Evolutionary conservation across 2,329 filamentous ascomycete species (phyloP), one percentile per base, ranked within the genome.

Genomic region (Rosellinia necatrix): DNA sequence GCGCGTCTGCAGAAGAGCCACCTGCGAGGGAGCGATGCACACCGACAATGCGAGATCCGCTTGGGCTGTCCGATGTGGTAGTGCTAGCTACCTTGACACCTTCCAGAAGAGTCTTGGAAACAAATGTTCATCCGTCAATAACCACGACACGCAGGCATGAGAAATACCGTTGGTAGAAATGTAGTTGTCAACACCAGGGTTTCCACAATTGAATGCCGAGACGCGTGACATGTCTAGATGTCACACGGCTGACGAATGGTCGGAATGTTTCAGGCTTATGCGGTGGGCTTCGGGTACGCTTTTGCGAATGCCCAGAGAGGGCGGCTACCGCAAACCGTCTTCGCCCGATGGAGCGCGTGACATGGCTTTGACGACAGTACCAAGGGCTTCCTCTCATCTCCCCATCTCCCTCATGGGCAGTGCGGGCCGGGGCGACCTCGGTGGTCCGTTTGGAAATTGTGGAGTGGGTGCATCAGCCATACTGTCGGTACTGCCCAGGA

Each of bases 401-500:
- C 27, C 40, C 19, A 15, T 40, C 42, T 5, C 13, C 9, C 9
- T 35, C 35, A 5, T 42, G 15, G 35, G 56, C 12, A 30, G 19
- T 30, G 37, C 37, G 42, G 30, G 24, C 35, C 44, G 34, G 51
- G 25, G 49, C 40, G 51, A 48, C 34, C 25, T 58, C 50, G 54
- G 46, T 42, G 32, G 38, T 22, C 19, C n/a, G 6, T 19, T 40
- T 53, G 30, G 15, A 29, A 30, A 32, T 46, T 27, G 13, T 24
- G 32, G 27, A 53, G 41, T 19, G 15, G 30, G 44, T 40, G 29
- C 44, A 44, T 46, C 47, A 53, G 43, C 58, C 38, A 44, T 44
- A 34, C 37, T 40, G 50, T 55, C 51, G 56, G 58, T 51, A 58
- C 48, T 19, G 43, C 53, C 32, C 34, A 17, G 25, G 22, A 21